phyloP scores from a whole-genome alignment of 148 eudicot genomes.

The Arbutus unedo region DNA sequence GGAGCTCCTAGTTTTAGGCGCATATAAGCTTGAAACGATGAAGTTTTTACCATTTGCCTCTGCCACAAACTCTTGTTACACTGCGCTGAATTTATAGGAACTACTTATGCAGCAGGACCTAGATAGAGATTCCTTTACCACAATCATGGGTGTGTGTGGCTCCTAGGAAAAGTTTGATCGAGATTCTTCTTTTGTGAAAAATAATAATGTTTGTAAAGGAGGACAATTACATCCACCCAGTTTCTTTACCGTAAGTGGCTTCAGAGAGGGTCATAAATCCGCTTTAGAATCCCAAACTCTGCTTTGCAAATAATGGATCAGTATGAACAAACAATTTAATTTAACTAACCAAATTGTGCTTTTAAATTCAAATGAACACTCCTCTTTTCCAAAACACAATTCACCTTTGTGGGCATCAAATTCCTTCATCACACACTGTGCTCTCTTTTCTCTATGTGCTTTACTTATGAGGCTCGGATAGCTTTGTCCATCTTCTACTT shows the following conservation, averaged over 20 bases:
- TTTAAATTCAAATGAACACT: no score
- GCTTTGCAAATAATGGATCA: no score
- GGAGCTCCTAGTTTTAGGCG: no score
- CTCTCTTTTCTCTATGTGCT: conserved; percentile 24
- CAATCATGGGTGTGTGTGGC: not conserved
- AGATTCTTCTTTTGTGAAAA: not conserved
- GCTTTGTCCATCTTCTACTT: conserved; percentile 1
- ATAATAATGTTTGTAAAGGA: not conserved
- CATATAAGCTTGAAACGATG: not conserved
- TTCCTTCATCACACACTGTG: conserved; percentile 25
- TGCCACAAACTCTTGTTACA: not conserved
- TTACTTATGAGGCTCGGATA: conserved; percentile 16
- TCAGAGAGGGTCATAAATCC: not conserved
- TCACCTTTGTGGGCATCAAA: conserved; percentile 23
- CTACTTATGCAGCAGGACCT: not conserved
- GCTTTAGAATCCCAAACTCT: no score
- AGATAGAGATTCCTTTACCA: not conserved
- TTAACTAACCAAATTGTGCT: no score
- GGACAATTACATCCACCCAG: not conserved
- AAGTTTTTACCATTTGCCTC: not conserved
- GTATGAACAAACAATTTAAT: no score
- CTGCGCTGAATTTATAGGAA: not conserved
- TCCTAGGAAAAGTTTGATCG: conserved; percentile 7
- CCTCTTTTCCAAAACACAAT: conserved; percentile 20
- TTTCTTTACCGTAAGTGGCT: not conserved